phyloP scores from a whole-genome alignment of 495 filamentous ascomycete genomes.

The Lophiotrema nucula region DNA sequence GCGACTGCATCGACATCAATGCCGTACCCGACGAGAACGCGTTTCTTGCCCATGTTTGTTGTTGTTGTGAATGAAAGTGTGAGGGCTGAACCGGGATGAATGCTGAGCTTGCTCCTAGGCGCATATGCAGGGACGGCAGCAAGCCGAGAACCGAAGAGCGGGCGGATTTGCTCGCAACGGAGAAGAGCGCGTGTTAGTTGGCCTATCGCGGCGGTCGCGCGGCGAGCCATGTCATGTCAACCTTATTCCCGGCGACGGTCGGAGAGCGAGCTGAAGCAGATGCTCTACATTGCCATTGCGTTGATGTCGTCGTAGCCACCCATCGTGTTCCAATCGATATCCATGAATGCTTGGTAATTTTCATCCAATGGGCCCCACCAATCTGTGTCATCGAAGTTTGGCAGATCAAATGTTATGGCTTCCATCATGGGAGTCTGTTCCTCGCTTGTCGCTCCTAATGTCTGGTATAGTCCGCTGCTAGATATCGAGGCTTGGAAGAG shows the following conservation, averaged over 20 bases:
- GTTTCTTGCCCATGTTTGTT: slow-evolving; percentile 5
- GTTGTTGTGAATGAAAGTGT: too few relatives aligned
- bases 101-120: too few relatives aligned
- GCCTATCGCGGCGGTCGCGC: too few relatives aligned
- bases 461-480: not conserved
- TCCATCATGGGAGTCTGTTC: not conserved
- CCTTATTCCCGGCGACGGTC: too few relatives aligned
- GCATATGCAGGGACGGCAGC: too few relatives aligned
- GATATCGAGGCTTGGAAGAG: not conserved
- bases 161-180: too few relatives aligned
- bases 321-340: not conserved
- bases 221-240: too few relatives aligned
- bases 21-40: slow-evolving; percentile 6
- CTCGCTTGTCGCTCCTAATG: not conserved
- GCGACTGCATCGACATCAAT: slow-evolving; percentile 45
- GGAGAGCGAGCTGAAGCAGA: too few relatives aligned
- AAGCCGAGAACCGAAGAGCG: too few relatives aligned
- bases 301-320: not conserved
- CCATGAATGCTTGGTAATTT: not conserved
- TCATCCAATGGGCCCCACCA: not conserved
- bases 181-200: too few relatives aligned
- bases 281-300: too few relatives aligned
- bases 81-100: too few relatives aligned
- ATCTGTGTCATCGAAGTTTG: not conserved
- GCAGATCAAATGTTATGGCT: not conserved